These are phyloP conservation scores for Linum usitatissimum DNA, from an alignment of 345 rosid genomes.

Conservation along the genomic window DNA sequence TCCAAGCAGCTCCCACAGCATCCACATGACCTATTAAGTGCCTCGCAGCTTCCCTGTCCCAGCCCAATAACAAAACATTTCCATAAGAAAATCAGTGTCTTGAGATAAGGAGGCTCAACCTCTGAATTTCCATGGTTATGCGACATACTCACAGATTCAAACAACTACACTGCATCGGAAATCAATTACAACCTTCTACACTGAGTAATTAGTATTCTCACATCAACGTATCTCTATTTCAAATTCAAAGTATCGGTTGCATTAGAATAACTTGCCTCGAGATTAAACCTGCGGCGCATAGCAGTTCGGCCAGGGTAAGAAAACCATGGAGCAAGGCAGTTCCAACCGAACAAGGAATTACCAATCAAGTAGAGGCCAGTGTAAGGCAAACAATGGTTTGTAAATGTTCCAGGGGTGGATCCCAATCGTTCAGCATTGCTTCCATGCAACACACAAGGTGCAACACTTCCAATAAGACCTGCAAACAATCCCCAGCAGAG, in stretches of 20 bases:
- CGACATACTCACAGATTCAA: too few species aligned
- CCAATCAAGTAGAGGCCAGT: slow-evolving; percentile 66
- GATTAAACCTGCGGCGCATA: slow-evolving; percentile 68
- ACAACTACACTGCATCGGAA: too few species aligned
- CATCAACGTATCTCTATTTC: too few species aligned
- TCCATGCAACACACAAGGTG: slow-evolving; percentile 85
- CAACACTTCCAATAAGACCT: slow-evolving; percentile 89
- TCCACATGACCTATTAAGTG: slow-evolving; percentile 70
- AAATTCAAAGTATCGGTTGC: too few species aligned
- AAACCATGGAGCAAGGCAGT: slow-evolving; percentile 80
- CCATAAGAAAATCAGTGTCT: not conserved
- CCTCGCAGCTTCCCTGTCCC: slow-evolving; percentile 70
- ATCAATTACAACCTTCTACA: too few species aligned
- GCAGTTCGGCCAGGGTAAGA: slow-evolving; percentile 70
- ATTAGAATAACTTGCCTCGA: slow-evolving; percentile 49
- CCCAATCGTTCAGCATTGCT: slow-evolving; percentile 83
- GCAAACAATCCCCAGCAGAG: not conserved
- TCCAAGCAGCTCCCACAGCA: slow-evolving; percentile 72
- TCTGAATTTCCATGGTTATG: too few species aligned
- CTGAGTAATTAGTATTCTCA: too few species aligned
- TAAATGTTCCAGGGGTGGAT: slow-evolving; percentile 61
- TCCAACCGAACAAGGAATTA: slow-evolving; percentile 49
- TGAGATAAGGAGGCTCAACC: too few species aligned
- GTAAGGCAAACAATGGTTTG: slow-evolving; percentile 72
- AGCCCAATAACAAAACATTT: not conserved